Conservation (phyloP, 352 stramenopile species). For the Phytophthora fragariaefolia region DNA sequence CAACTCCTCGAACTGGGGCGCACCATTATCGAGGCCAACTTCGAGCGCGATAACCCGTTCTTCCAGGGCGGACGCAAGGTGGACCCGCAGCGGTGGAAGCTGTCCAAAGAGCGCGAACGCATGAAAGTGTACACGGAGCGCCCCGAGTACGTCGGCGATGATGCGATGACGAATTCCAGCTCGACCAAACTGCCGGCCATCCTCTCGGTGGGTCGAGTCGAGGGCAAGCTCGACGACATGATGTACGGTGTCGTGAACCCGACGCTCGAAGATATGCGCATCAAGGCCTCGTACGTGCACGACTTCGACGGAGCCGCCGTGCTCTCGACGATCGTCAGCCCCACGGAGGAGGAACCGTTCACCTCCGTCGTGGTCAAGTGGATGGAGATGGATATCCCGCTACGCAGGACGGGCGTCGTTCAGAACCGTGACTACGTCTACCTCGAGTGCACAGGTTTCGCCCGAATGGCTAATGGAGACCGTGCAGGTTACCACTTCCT, state of each 20-base stretch:
- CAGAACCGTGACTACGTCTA: constrained; percentile 71
- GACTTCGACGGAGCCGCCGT: constrained; percentile 36
- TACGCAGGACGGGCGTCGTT: constrained; percentile 35
- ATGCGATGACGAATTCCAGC: constrained; percentile 25
- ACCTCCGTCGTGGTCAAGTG: constrained; percentile 46
- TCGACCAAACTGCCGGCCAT: constrained; percentile 36
- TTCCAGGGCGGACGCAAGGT: constrained; percentile 31
- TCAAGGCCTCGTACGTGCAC: constrained; percentile 43
- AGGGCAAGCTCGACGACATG: constrained; percentile 44
- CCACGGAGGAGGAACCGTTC: constrained; percentile 31
- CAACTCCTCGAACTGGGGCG: constrained; percentile 39
- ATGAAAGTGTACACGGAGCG: constrained; percentile 45
- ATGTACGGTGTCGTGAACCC: constrained; percentile 45
- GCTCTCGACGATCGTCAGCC: constrained; percentile 36
- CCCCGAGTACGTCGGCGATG: constrained; percentile 27
- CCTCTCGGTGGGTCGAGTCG: constrained; percentile 35
- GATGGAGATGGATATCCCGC: constrained; percentile 46
- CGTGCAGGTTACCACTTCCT: constrained; percentile 62
- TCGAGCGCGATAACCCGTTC: constrained; percentile 38
- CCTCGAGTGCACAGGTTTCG: constrained; percentile 56
- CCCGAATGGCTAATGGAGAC: constrained; percentile 48
- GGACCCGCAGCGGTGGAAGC: constrained; percentile 38
- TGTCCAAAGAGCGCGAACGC: constrained; percentile 39
- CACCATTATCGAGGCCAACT: constrained; percentile 42
- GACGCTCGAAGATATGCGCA: constrained; percentile 40